Evolutionary conservation across 2,329 filamentous ascomycete species (phyloP).

Genomic region (Tympanopsis confertula): DNA sequence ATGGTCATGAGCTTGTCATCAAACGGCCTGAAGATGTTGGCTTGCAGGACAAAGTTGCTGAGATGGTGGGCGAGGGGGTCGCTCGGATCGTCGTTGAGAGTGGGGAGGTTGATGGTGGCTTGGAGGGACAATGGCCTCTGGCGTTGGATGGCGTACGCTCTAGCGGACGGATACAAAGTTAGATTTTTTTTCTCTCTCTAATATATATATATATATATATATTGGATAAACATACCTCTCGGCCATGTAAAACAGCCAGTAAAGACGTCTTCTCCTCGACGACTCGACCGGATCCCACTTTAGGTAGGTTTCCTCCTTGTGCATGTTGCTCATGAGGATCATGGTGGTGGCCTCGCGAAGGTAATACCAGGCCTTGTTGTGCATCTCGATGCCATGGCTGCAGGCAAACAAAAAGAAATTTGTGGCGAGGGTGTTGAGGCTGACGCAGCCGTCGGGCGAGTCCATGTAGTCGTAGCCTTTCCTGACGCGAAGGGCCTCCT

Average conservation of each 20-base stretch:
- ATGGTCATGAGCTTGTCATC: constrained; percentile 50
- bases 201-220: no score
- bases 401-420: constrained; percentile 70
- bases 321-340: constrained; percentile 46
- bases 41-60: constrained; percentile 44
- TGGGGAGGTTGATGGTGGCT: constrained; percentile 55
- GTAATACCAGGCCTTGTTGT: constrained; percentile 70
- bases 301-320: constrained; percentile 50
- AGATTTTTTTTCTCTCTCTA: no score
- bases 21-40: constrained; percentile 53
- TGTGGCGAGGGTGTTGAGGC: constrained; percentile 50
- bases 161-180: constrained; percentile 9
- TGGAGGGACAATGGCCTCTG: constrained; percentile 60
- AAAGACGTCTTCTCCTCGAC: constrained; percentile 53
- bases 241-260: constrained; percentile 62
- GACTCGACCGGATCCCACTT: constrained; percentile 47
- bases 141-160: constrained; percentile 61
- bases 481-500: constrained; percentile 54
- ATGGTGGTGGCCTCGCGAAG: constrained; percentile 67
- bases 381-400: constrained; percentile 59
- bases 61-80: constrained; percentile 41
- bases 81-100: constrained; percentile 46
- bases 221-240: constrained; percentile 45
- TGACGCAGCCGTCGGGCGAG: constrained; percentile 21
- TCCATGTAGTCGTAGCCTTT: constrained; percentile 51